Conservation (phyloP, 345 rosid species). For the Pugionium dolabratum region DNA sequence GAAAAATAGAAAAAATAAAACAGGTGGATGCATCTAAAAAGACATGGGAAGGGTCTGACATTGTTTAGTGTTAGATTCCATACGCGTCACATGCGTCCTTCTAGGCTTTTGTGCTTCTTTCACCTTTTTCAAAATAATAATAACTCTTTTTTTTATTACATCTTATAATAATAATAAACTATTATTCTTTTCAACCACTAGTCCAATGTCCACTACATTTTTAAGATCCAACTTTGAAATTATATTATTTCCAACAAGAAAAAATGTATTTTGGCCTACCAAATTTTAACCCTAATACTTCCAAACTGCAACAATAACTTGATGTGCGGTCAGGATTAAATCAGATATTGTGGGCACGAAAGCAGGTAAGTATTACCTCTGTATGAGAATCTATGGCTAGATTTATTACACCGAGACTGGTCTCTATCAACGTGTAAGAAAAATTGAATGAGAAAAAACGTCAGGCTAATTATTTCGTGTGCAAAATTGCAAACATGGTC, state of each 20-base stretch:
- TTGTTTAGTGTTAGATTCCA: slow-evolving; percentile 43
- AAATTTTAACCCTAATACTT: not conserved
- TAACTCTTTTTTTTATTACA: too few species aligned
- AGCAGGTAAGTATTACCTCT: slow-evolving; percentile 21
- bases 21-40: slow-evolving; percentile 39
- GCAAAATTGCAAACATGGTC: too few species aligned
- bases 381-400: slow-evolving; percentile 25
- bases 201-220: slow-evolving; percentile 22
- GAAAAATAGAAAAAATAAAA: not conserved
- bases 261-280: slow-evolving; percentile 8
- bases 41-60: slow-evolving; percentile 40
- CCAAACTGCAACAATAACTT: not conserved
- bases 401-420: slow-evolving; percentile 36
- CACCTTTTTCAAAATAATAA: too few species aligned
- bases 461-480: too few species aligned
- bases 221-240: slow-evolving; percentile 11
- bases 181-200: slow-evolving; percentile 29
- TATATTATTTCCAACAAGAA: not conserved
- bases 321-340: slow-evolving; percentile 22
- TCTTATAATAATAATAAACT: not conserved
- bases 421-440: slow-evolving; percentile 11
- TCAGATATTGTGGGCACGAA: slow-evolving; percentile 30
- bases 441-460: too few species aligned
- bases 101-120: slow-evolving; percentile 30
- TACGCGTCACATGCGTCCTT: slow-evolving; percentile 45